phyloP scores from a whole-genome alignment of 331 rosid species.

The Malus hybrid region DNA sequence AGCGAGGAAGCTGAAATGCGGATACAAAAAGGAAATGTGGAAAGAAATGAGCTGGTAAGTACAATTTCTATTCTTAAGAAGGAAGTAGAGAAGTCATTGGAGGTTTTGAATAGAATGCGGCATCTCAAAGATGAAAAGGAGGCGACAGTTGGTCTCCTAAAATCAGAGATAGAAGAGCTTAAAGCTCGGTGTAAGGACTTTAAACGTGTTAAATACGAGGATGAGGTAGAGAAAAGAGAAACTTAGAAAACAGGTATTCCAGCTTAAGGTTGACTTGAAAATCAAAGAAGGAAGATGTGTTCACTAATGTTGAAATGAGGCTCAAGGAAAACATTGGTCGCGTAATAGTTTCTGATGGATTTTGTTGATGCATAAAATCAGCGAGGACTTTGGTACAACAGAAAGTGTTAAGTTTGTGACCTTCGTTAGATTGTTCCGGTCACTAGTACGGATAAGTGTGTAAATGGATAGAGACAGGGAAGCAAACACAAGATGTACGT shows the following conservation, averaged over 20 bases:
- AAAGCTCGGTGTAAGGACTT: too few relatives aligned
- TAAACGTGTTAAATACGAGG: slow-evolving; percentile 17
- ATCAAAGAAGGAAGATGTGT: slow-evolving; percentile 51
- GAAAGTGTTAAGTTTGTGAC: too few relatives aligned
- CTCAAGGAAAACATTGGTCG: slow-evolving; percentile 49
- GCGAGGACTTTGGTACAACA: too few relatives aligned
- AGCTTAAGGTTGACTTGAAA: slow-evolving; percentile 53
- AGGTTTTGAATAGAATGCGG: slow-evolving; percentile 31
- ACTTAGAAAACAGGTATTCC: slow-evolving; percentile 55
- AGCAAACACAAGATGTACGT: too few relatives aligned
- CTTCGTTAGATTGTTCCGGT: too few relatives aligned
- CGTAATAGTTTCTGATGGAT: slow-evolving; percentile 31
- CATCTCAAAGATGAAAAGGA: too few relatives aligned
- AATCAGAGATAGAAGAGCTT: too few relatives aligned
- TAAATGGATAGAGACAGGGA: too few relatives aligned
- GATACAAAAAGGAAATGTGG: slow-evolving; percentile 34
- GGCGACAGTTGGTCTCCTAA: too few relatives aligned
- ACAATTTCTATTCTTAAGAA: slow-evolving; percentile 42
- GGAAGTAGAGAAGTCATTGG: slow-evolving; percentile 44
- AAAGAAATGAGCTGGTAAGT: slow-evolving; percentile 50
- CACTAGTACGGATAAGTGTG: too few relatives aligned
- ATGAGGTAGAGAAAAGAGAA: slow-evolving; percentile 65
- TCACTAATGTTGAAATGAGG: slow-evolving; percentile 49
- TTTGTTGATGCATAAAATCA: too few relatives aligned
- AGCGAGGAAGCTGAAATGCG: slow-evolving; percentile 42